Evolutionary conservation across 768 basidiomycete species (phyloP).

Genomic region (Hysterangium stoloniferum): DNA sequence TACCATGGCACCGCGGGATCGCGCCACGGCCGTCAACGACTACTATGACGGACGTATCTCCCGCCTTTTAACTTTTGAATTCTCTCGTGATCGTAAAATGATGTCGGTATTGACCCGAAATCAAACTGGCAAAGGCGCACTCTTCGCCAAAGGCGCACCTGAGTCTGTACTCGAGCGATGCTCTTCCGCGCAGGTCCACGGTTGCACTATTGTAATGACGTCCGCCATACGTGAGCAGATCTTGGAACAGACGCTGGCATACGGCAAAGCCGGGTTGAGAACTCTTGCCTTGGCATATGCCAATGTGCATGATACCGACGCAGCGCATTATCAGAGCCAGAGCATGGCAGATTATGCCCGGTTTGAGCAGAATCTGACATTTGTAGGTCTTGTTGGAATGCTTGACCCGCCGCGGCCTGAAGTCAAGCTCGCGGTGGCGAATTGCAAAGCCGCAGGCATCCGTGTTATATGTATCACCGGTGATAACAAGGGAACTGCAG

Average conservation of each 20-base stretch:
- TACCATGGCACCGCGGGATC: slow-evolving; percentile 45
- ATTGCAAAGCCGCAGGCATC: slow-evolving; percentile 89
- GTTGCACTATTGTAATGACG: slow-evolving; percentile 58
- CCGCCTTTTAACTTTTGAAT: slow-evolving; percentile 91
- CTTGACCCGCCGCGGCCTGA: slow-evolving; percentile 96
- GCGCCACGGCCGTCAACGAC: slow-evolving; percentile 81
- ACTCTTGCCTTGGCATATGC: slow-evolving; percentile 89
- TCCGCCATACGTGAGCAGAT: slow-evolving; percentile 50
- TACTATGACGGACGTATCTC: slow-evolving; percentile 67
- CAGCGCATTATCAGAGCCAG: slow-evolving; percentile 74
- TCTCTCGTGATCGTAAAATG: slow-evolving; percentile 97
- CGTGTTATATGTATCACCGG: slow-evolving; percentile 96
- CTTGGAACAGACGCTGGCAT: slow-evolving; percentile 56
- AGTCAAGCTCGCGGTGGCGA: slow-evolving; percentile 77
- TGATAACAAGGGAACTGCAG: slow-evolving; percentile 96
- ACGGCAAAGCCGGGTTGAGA: slow-evolving; percentile 77
- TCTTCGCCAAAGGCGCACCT: slow-evolving; percentile 94
- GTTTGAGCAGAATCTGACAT: slow-evolving; percentile 88
- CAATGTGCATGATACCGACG: slow-evolving; percentile 67
- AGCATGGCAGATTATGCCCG: slow-evolving; percentile 74
- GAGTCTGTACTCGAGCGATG: slow-evolving; percentile 92
- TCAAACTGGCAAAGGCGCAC: slow-evolving; percentile 40
- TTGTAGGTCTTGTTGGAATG: slow-evolving; percentile 96
- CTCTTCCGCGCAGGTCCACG: slow-evolving; percentile 60
- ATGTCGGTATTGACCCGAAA: slow-evolving; percentile 91